phyloP scores from a whole-genome alignment of 331 rosid genomes.

The Erythrophleum ivorense region DNA sequence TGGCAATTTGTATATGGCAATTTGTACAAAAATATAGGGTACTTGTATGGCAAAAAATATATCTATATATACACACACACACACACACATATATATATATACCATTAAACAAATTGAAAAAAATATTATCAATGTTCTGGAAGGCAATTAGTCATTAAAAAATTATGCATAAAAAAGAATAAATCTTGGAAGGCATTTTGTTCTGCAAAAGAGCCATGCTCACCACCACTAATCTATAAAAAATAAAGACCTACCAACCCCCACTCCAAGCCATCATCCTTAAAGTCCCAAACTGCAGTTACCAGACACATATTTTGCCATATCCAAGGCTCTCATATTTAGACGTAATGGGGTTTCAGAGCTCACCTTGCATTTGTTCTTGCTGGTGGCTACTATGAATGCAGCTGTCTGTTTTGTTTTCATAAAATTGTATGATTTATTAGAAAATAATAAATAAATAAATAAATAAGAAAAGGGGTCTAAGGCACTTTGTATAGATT shows the following conservation, averaged over 20 bases:
- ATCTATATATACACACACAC: background rate
- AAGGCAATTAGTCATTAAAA: background rate
- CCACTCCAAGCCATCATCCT: background rate
- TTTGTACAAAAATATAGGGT: background rate
- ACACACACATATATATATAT: background rate
- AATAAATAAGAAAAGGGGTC: background rate
- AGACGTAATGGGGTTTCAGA: background rate
- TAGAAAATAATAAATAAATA: background rate
- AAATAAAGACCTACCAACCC: background rate
- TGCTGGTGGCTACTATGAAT: slow-evolving; percentile 14
- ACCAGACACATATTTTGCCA: background rate
- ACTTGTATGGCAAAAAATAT: background rate
- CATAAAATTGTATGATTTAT: background rate
- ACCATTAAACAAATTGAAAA: no score
- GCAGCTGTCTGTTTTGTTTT: background rate
- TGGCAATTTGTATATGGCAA: background rate
- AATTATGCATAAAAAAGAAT: background rate
- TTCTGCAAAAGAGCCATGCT: background rate
- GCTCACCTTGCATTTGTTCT: slow-evolving; percentile 22
- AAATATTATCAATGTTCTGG: background rate
- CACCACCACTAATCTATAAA: background rate
- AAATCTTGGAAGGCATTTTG: background rate
- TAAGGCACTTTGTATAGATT: background rate
- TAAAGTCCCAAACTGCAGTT: background rate
- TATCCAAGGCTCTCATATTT: background rate